Base-by-base conservation (phyloP, 441 rosid species). In the Adansonia gregorii region DNA sequence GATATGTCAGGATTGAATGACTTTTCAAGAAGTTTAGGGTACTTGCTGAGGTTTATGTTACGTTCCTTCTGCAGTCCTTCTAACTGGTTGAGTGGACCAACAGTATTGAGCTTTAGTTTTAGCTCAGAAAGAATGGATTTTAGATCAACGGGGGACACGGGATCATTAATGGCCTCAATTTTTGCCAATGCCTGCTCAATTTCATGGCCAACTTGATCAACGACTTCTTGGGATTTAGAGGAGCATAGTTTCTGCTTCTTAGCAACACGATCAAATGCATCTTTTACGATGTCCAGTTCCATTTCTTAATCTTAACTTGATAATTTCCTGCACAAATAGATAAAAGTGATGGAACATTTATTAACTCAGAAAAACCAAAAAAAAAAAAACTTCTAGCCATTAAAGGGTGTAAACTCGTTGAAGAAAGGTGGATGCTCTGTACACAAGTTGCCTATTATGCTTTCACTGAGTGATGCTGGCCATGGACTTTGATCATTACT, bases 221-320 rank as follows among this genome's bases (percentile, higher is more conserved):
- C 84, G 20, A 88, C 85, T 78, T 84, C 88, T 70, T 79, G 87
- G 49, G 87, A 81, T 61, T 78, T 84, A 10, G 86, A 84, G 74
- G 80, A 78, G 2, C 87, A 88, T 63, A 82, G 70, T 67, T 90
- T 91, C 70, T 88, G 94, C 83, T 76, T 93, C 86, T 93, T 89
- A 12, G 79, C 72, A 56, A 86, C 87, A 75, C 76, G 83, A 39
- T 85, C 90, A 80, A 93, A 89, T 56, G 86, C 82, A 79, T 91
- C 90, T 80, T 75, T 87, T 60, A 89, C 71, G 0, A 73, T 72
- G 76, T 73, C 61, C 63, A 80, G 59, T 78, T 87, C 89, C 88
- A 89, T 86, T 11, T 77, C 82, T 58, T 58, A 41, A 70, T 48
- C 66, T 31, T 49, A 58, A 56, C 51, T 24, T 43, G 5, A 63